Evolutionary conservation across 1,284 basidiomycete species (phyloP), one percentile per base, ranked within the genome.

Genomic region (Anthracocystis setariae): DNA sequence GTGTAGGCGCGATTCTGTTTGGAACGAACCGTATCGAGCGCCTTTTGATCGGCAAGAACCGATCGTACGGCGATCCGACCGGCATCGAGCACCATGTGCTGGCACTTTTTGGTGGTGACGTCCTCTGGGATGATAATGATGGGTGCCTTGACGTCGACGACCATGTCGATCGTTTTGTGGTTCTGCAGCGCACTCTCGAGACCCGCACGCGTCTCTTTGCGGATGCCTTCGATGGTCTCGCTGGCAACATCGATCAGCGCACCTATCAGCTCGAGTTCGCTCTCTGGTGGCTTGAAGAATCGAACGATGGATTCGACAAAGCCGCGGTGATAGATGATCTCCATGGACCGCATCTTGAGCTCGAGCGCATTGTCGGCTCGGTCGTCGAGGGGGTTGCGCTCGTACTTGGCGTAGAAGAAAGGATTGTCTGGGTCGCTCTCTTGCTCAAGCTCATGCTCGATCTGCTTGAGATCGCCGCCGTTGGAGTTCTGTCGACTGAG

Each of bases 61-160:
- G 93, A 96, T 77, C 91, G 90, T 42, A 99, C 90, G 0, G 93
- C 88, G 72, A 99, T 96, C 82, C 98, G 95, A 77, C 96, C 96
- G 8, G 96, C 96, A 82, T 99, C 96, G 47, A 99, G 87, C 15
- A 99, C 89, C 46, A 98, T 87, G 82, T 97, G 91, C 74, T 89
- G 92, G 83, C 93, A 91, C 33, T 89, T 85, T 61, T 89, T 87
- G 15, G 88, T 88, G 3, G 89, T 91, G 56, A 98, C 88, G 77
- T 85, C 84, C 55, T 98, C 95, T 2, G 96, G 96, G 42, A 98
- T 88, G 73, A 99, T 93, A 82, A 99, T 97, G 80, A 99, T 90
- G 4, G 96, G 96, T 3, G 96, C 94, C 80, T 97, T 93, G 87
- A 99, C 89, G 80, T 98, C 95, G 84, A 99, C 89, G 74, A 92